phyloP scores from a whole-genome alignment of 2,329 filamentous ascomycete genomes.

The Venturia pyrina region DNA sequence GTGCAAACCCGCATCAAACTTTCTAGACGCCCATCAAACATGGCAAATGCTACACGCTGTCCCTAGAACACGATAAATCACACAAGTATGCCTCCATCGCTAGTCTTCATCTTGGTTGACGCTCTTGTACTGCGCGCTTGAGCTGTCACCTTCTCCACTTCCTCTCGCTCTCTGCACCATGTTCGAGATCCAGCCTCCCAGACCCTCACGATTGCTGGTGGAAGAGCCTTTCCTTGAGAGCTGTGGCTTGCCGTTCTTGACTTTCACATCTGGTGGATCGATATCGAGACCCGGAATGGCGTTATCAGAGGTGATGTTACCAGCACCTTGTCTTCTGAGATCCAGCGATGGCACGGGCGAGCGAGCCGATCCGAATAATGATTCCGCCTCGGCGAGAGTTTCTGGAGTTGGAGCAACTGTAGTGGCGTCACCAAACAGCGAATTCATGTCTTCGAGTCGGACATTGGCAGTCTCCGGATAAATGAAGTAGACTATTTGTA shows the following conservation, averaged over 20 bases:
- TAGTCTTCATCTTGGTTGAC: conserved; percentile 34
- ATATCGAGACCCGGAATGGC: conserved; percentile 75
- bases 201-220: conserved; percentile 38
- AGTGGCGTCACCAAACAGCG: conserved; percentile 85
- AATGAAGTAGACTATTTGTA: conserved; percentile 72
- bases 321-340: conserved; percentile 45
- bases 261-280: conserved; percentile 58
- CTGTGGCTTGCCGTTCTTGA: conserved; percentile 41
- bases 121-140: conserved; percentile 36
- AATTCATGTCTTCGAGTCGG: conserved; percentile 92
- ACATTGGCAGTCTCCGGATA: conserved; percentile 97
- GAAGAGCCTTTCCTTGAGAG: conserved; percentile 19
- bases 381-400: conserved; percentile 68
- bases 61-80: background rate
- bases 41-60: background rate
- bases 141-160: conserved; percentile 24
- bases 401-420: conserved; percentile 72
- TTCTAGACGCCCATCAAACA: background rate
- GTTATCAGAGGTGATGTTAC: conserved; percentile 39
- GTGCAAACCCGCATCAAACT: background rate
- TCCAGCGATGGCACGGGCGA: conserved; percentile 76
- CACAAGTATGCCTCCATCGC: background rate
- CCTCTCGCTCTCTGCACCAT: conserved; percentile 45
- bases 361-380: conserved; percentile 58
- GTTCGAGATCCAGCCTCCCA: conserved; percentile 60